Conservation (phyloP, 345 rosid genomes). For the Garcia nutans region DNA sequence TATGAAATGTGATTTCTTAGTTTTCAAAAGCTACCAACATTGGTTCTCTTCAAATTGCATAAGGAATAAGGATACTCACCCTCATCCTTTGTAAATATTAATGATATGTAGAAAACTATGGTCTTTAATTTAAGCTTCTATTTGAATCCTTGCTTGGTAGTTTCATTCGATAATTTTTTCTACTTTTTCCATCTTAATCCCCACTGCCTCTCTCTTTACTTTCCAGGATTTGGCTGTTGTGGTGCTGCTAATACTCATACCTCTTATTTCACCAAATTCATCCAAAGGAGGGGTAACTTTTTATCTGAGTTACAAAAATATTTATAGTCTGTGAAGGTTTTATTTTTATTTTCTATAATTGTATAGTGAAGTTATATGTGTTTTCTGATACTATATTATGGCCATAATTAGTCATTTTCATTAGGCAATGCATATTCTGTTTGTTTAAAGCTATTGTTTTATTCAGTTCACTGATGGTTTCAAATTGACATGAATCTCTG, state of each 20-base stretch:
- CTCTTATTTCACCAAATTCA: slow-evolving; percentile 97
- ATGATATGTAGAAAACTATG: slow-evolving; percentile 1
- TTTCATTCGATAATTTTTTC: slow-evolving; percentile 7
- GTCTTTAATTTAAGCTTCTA: neutral
- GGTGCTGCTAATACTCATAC: slow-evolving; percentile 93
- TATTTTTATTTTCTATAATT: neutral
- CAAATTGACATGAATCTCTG: neutral
- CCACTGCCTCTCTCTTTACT: slow-evolving; percentile 12
- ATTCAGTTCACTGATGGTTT: slow-evolving; percentile 2
- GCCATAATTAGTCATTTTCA: neutral
- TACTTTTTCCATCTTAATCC: slow-evolving; percentile 10
- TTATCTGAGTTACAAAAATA: slow-evolving; percentile 18
- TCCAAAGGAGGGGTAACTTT: slow-evolving; percentile 97
- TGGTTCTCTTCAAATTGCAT: slow-evolving; percentile 6
- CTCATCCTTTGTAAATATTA: neutral
- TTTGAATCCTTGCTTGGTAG: slow-evolving; percentile 11
- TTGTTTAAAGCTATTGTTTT: neutral
- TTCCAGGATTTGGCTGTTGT: slow-evolving; percentile 97
- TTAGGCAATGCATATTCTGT: neutral
- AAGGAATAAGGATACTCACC: neutral
- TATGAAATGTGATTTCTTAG: neutral
- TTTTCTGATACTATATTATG: neutral
- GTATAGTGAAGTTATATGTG: neutral
- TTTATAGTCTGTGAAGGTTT: slow-evolving; percentile 12
- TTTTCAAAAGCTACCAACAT: neutral